Evolutionary conservation across 345 rosid genomes (phyloP).

Genomic region (Arabidopsis thaliana): DNA sequence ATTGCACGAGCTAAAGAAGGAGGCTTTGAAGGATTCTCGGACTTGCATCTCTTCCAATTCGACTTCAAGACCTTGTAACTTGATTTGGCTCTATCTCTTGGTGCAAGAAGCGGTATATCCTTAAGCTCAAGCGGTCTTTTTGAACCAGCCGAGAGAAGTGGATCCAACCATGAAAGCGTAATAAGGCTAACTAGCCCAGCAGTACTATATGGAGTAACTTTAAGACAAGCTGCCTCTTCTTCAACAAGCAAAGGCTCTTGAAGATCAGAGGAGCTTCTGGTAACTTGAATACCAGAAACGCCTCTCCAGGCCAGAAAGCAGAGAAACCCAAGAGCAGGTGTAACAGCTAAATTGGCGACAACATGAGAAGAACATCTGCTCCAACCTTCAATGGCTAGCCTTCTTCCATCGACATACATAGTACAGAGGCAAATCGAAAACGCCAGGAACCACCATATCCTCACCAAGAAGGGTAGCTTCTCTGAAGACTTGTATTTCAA

Average conservation of each 20-base stretch:
- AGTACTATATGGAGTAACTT: constrained; percentile 72
- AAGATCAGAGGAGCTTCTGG: constrained; percentile 68
- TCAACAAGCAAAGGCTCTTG: constrained; percentile 89
- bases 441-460: constrained; percentile 87
- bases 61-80: constrained; percentile 84
- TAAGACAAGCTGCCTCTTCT: constrained; percentile 88
- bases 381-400: constrained; percentile 57
- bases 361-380: constrained; percentile 68
- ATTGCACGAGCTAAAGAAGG: constrained; percentile 94
- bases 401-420: constrained; percentile 77
- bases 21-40: constrained; percentile 71
- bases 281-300: constrained; percentile 67
- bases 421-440: constrained; percentile 72
- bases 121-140: constrained; percentile 95
- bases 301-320: constrained; percentile 80
- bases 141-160: constrained; percentile 89
- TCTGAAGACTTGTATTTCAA: constrained; percentile 76
- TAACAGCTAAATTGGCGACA: constrained; percentile 71
- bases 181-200: constrained; percentile 82
- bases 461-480: constrained; percentile 74
- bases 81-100: constrained; percentile 83
- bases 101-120: constrained; percentile 97
- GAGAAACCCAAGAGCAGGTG: constrained; percentile 90
- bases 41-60: constrained; percentile 85
- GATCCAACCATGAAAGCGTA: constrained; percentile 95